phyloP scores from a whole-genome alignment of 495 filamentous ascomycete genomes.

The Aspergillus bertholletiae region DNA sequence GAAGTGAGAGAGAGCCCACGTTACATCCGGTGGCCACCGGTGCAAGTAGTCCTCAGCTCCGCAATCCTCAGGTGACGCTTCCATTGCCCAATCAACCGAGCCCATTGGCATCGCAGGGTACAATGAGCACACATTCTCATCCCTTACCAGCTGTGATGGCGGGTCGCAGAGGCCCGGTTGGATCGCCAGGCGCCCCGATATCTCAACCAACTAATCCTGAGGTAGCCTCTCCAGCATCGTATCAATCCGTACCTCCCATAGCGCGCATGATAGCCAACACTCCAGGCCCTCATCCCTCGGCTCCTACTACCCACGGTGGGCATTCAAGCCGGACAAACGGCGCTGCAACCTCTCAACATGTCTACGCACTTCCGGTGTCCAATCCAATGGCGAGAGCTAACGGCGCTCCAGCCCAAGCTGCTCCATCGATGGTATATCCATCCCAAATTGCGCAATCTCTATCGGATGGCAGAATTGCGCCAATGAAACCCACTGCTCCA shows the following conservation, averaged over 20 bases:
- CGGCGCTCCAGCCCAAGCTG: not conserved
- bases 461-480: not conserved
- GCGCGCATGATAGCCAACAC: not conserved
- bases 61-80: not conserved
- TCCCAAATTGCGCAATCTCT: not conserved
- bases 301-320: not conserved
- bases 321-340: constrained; percentile 1
- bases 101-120: not conserved
- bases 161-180: not conserved
- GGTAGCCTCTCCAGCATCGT: not conserved
- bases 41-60: not conserved
- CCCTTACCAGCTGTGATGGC: not conserved
- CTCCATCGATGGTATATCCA: not conserved
- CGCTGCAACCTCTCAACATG: not conserved
- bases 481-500: not conserved
- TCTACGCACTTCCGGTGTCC: not conserved
- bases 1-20: not conserved
- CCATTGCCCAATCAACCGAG: not conserved
- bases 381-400: not conserved
- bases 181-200: not conserved
- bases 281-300: not conserved
- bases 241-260: not conserved
- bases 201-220: not conserved
- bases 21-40: not conserved
- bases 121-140: not conserved